Evolutionary conservation across 164 flowering plant species (phyloP).

Genomic region (Sextonia rubra): DNA sequence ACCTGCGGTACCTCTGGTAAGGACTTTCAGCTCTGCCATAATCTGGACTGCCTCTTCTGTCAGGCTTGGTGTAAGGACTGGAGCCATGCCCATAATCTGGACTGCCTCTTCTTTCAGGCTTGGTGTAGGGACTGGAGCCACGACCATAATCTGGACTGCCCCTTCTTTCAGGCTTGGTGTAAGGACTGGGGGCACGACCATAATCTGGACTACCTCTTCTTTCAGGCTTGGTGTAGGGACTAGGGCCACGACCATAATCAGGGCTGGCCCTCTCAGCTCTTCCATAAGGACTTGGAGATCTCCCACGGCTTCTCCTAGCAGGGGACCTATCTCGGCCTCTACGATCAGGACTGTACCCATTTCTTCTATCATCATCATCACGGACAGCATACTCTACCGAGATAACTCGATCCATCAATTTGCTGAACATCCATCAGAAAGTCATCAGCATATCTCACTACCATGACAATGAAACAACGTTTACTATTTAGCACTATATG

Average conservation of each 20-base stretch:
- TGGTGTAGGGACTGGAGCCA: too few relatives aligned
- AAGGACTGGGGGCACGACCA: conserved; percentile 23
- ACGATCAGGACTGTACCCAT: conserved; percentile 66
- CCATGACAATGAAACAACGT: too few relatives aligned
- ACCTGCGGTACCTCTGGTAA: conserved; percentile 23
- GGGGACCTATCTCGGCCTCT: conserved; percentile 51
- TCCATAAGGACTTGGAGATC: conserved; percentile 35
- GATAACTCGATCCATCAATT: conserved; percentile 84
- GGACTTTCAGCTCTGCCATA: conserved; percentile 41
- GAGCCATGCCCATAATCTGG: conserved; percentile 22
- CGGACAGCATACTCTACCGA: conserved; percentile 91
- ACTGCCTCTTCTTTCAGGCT: too few relatives aligned
- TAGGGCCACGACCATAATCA: conserved; percentile 52
- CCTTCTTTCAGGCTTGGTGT: too few relatives aligned
- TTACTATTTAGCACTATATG: too few relatives aligned
- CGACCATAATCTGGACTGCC: too few relatives aligned
- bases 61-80: conserved; percentile 29
- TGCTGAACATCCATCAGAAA: conserved; percentile 41
- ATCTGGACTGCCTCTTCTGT: conserved; percentile 37
- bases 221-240: conserved; percentile 37
- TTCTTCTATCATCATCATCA: conserved; percentile 70
- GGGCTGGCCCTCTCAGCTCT: conserved; percentile 65
- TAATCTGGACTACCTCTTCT: conserved; percentile 79
- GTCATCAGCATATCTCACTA: too few relatives aligned
- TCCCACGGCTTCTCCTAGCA: conserved; percentile 39